These are phyloP conservation scores for Ceratobasidium sp. DNA, from an alignment of 1,284 basidiomycete species.

Conservation along the genomic window DNA sequence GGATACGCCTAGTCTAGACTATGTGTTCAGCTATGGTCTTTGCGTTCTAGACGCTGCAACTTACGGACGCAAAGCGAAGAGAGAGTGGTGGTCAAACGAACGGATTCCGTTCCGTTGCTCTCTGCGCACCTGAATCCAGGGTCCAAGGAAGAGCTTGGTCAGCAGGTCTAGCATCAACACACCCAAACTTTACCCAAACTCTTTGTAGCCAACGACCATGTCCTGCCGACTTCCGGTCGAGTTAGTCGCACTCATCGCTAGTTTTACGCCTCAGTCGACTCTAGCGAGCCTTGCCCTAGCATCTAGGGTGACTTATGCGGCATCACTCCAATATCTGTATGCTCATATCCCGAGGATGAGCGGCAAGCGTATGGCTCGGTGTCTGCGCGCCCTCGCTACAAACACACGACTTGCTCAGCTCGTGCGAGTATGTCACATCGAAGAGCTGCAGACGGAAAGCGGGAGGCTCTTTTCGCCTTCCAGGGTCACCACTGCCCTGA, in stretches of 20 bases:
- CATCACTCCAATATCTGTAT: conserved; percentile 9
- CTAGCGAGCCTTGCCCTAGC: neutral
- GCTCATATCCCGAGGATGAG: neutral
- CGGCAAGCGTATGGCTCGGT: neutral
- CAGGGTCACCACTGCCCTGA: conserved; percentile 4
- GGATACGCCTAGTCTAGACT: neutral
- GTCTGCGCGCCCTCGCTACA: neutral
- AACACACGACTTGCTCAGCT: neutral
- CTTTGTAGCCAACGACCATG: neutral
- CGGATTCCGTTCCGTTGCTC: conserved; percentile 2
- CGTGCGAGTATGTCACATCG: neutral
- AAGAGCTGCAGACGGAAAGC: too few species aligned
- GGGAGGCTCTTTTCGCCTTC: neutral
- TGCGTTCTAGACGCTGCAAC: neutral
- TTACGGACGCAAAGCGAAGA: neutral
- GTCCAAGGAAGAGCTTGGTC: neutral
- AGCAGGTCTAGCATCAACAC: neutral
- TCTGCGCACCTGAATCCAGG: neutral
- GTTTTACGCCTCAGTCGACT: neutral
- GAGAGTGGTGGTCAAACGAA: conserved; percentile 12
- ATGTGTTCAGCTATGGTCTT: neutral
- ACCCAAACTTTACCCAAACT: neutral
- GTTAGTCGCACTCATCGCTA: neutral
- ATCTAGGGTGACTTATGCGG: neutral
- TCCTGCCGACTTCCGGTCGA: conserved; percentile 1